Conservation (phyloP, 768 basidiomycete species). For the Coprinellus aureogranulatus region DNA sequence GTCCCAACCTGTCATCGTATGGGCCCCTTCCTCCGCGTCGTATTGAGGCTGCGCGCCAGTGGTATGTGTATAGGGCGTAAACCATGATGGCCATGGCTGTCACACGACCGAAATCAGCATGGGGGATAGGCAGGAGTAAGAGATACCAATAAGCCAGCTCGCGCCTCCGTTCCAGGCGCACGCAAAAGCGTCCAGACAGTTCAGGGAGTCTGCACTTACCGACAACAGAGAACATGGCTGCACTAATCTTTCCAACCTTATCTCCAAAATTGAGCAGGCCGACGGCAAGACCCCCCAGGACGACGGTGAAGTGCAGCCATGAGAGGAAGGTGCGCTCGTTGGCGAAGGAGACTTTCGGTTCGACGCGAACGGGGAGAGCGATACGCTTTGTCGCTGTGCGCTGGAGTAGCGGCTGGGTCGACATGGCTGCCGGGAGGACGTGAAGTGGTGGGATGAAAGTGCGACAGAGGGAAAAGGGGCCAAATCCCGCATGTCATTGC, state of each 20-base stretch:
- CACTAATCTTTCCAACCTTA: constrained; percentile 93
- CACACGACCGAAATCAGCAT: neutral
- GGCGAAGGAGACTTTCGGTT: constrained; percentile 93
- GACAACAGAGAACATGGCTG: constrained; percentile 93
- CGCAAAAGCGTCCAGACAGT: neutral
- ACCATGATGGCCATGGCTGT: constrained; percentile 95
- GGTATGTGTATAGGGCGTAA: constrained; percentile 93
- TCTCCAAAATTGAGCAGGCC: constrained; percentile 98
- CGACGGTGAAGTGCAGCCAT: constrained; percentile 98
- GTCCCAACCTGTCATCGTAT: constrained; percentile 94
- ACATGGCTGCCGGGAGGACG: constrained; percentile 55
- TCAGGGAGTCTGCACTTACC: constrained; percentile 42
- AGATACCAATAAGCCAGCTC: neutral
- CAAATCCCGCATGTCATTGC: neutral
- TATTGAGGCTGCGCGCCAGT: constrained; percentile 94
- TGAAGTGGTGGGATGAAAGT: constrained; percentile 6
- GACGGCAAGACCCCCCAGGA: constrained; percentile 93
- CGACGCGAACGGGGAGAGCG: constrained; percentile 90
- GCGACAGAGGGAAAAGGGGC: neutral
- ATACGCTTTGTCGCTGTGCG: constrained; percentile 94
- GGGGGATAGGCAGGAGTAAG: neutral
- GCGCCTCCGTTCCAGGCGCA: no score
- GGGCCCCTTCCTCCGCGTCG: constrained; percentile 88
- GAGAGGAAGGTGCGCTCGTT: constrained; percentile 96
- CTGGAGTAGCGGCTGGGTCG: constrained; percentile 95